Base-by-base conservation (phyloP, 208 protist genomes). In the Acanthamoeba castellanii region DNA sequence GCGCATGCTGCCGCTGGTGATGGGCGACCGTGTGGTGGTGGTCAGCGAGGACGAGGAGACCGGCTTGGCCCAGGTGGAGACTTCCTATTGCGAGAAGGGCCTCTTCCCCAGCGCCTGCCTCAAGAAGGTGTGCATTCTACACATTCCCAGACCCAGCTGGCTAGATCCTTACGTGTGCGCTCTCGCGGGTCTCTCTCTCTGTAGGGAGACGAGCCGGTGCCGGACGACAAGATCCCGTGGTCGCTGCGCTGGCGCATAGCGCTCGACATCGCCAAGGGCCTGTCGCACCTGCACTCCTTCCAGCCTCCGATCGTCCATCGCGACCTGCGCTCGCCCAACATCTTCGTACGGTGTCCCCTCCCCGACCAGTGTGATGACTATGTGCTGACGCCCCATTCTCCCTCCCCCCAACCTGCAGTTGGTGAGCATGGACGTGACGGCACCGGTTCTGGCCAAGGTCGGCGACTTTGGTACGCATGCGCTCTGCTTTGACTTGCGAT, bases 381-480 rank as follows among this genome's bases (percentile, higher is more conserved):
- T 61, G n/a, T 8, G 61, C 20, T 25, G 25, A 70, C 61, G 27
- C 11, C 25, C 25, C 61, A 66, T 57, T 66, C 32, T 8, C 42
- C 18, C 22, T 25, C 74, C 7, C 9, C 74, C 42, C 52, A n/a
- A n/a, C 5, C 25, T 50, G 32, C 57, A 92, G 64, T 47, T 76
- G 85, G 37, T 92, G 32, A 92, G 55, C 42, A 32, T 76, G 27
- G 64, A 66, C 34, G 42, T 57, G n/a, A 20, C 50, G 37, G 55
- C 85, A 61, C 30, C 55, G 14, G 85, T 92, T 52, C 34, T n/a
- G 30, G 95, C 95, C 0, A 96, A 96, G 66, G 89, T 96, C 34
- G 95, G 94, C 20, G 95, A 96, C 91, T 96, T 96, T 92, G 95
- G 95, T 95, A 76, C 2, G 30, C 68, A 20, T 30, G n/a, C 20